Evolutionary conservation across 768 basidiomycete species (phyloP).

Genomic region (Phlebiopsis flavidoalba): DNA sequence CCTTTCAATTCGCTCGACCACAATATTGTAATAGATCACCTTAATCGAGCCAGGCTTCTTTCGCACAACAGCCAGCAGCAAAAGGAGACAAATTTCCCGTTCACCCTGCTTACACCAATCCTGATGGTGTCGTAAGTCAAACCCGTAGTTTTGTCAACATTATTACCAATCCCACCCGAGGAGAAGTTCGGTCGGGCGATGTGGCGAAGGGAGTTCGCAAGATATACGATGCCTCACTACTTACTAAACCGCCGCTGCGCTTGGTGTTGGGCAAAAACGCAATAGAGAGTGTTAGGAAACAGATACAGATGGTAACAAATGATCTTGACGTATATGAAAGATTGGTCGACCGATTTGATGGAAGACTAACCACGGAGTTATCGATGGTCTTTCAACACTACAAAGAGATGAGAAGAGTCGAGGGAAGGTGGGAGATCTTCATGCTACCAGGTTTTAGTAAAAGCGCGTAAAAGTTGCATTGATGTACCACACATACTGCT

Average conservation of each 20-base stretch:
- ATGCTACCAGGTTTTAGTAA: no score
- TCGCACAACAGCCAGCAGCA: neutral
- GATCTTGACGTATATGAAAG: conserved; percentile 14
- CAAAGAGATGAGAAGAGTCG: no score
- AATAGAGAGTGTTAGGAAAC: neutral
- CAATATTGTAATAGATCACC: neutral
- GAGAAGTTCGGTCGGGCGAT: conserved; percentile 8
- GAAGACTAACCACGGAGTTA: neutral
- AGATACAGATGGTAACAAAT: conserved; percentile 2
- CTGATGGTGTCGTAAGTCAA: neutral
- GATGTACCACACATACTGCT: no score
- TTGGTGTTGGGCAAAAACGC: conserved; percentile 15
- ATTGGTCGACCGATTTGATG: conserved; percentile 15
- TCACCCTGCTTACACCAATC: conserved; percentile 7
- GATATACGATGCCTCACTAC: conserved; percentile 12
- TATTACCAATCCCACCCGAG: neutral
- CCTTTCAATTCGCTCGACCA: no score
- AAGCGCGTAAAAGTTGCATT: no score
- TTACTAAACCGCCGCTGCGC: conserved; percentile 15
- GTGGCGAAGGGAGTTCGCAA: conserved; percentile 14
- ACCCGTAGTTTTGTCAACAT: neutral
- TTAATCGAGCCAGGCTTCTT: conserved; percentile 6
- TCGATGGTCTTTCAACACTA: no score
- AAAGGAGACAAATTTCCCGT: neutral
- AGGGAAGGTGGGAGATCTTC: no score